phyloP scores from a whole-genome alignment of 2,329 filamentous ascomycete species.

The Fusarium palustre region DNA sequence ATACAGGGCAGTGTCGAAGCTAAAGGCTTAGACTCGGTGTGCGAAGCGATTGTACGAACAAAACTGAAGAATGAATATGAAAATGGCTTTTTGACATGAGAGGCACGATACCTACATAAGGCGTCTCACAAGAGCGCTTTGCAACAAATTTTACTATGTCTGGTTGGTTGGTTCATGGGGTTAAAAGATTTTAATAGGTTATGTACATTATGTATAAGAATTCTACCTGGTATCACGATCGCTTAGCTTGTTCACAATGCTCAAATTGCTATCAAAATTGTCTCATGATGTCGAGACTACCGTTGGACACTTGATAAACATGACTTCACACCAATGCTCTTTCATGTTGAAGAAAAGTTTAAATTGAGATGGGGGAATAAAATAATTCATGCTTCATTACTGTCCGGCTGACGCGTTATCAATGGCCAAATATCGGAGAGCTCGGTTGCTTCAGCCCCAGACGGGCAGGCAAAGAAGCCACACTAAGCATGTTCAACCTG shows the following conservation, averaged over 20 bases:
- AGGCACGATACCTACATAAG: not conserved
- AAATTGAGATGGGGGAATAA: not conserved
- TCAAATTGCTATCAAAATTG: accelerated
- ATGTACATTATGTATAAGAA: not conserved
- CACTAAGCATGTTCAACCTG: constrained; percentile 38
- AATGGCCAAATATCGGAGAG: not conserved
- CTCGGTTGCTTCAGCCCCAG: not conserved
- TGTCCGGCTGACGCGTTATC: accelerated
- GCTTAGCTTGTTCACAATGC: accelerated
- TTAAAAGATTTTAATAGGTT: not conserved
- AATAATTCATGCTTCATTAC: not conserved
- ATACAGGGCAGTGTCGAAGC: constrained; percentile 24
- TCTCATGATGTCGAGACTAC: not conserved
- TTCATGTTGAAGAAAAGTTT: not conserved
- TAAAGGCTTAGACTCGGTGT: not conserved
- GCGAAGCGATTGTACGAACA: not conserved
- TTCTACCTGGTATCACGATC: not conserved
- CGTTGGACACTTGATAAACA: too few relatives aligned
- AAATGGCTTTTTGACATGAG: constrained; percentile 1
- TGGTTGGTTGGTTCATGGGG: not conserved
- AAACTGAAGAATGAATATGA: not conserved
- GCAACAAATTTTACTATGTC: not conserved
- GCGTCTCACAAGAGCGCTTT: not conserved
- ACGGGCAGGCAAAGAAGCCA: not conserved
- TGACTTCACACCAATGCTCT: not conserved